Conservation (phyloP, 2,329 filamentous ascomycete genomes). For the Lasiodiplodia theobromae region DNA sequence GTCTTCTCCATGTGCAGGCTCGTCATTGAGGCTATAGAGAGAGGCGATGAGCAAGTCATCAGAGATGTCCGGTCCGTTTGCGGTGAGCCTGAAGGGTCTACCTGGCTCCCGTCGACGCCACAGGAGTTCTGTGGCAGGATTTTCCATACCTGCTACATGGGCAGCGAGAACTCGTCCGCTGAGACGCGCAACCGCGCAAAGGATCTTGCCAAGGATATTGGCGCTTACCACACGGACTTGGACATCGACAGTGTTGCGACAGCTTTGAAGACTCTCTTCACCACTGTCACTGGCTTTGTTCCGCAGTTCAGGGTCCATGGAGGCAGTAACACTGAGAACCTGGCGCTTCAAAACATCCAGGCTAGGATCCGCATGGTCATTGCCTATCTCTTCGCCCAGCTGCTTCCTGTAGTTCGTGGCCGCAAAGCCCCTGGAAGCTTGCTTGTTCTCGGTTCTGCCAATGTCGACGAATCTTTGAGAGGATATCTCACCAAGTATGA, state of each 20-base stretch:
- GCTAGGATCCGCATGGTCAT: conserved; percentile 71
- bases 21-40: conserved; percentile 60
- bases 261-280: conserved; percentile 67
- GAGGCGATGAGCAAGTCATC: conserved; percentile 62
- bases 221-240: conserved; percentile 74
- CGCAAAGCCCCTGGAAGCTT: conserved; percentile 64
- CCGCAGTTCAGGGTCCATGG: conserved; percentile 71
- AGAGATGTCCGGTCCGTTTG: conserved; percentile 60
- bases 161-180: conserved; percentile 68
- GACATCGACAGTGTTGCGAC: conserved; percentile 74
- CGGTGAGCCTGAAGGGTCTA: conserved; percentile 55
- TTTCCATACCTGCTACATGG: conserved; percentile 72
- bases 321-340: conserved; percentile 66
- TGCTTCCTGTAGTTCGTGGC: conserved; percentile 66
- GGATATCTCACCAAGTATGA: conserved; percentile 77
- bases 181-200: conserved; percentile 73
- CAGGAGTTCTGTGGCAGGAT: conserved; percentile 67
- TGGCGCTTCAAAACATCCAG: conserved; percentile 73
- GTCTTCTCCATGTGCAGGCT: conserved; percentile 63
- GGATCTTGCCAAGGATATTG: conserved; percentile 67
- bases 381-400: conserved; percentile 69
- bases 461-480: conserved; percentile 63
- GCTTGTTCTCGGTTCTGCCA: conserved; percentile 72
- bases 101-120: conserved; percentile 62
- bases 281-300: conserved; percentile 65